Evolutionary conservation across 2,329 filamentous ascomycete genomes (phyloP), one percentile per base, ranked within the genome.

Genomic region (Neopestalotiopsis clavispora): DNA sequence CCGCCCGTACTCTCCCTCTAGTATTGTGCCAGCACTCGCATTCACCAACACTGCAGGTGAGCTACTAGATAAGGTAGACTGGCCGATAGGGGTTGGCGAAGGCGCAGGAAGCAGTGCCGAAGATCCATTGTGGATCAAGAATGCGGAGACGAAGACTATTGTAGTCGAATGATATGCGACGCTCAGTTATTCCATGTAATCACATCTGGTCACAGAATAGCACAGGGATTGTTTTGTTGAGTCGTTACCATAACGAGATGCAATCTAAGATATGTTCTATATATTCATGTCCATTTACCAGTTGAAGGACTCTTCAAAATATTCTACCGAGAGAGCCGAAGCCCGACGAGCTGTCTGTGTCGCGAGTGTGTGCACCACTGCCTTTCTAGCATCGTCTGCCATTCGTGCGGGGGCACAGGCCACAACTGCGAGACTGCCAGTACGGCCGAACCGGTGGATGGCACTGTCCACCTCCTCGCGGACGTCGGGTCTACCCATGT

Each of bases 381-480:
- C 79, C 60, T 70, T 71, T 57, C 84, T 74, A 3, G 82, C 77
- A 38, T 84, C 81, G 68, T 85, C 84, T 0, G 81, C 82, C 83
- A 85, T 83, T 45, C 73, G 76, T 2, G 78, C 80, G 12, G 84
- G 84, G 0, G 84, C 84, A 68, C 84, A 85, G 0, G 81, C 81
- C 13, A 85, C 77, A 0, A 85, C 76, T 0, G 83, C 84, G 0
- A 84, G 58, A 13, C 75, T 77, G 1, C 75, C 77, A 0, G 69
- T 68, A 14, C n/a, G 20, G 0, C 70, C 69, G 0, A 72, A 73
- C 3, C 71, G 72, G 30, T 30, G 57, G 1, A 72, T 75, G 0
- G 78, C 74, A 0, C 74, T 72, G 17, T 69, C 68, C 5, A 85
- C 75, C 32, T 82, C 77, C 10, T 69, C 72, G 0, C 72, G 34